phyloP scores from a whole-genome alignment of 495 filamentous ascomycete genomes.

The Penicillium alfredii region DNA sequence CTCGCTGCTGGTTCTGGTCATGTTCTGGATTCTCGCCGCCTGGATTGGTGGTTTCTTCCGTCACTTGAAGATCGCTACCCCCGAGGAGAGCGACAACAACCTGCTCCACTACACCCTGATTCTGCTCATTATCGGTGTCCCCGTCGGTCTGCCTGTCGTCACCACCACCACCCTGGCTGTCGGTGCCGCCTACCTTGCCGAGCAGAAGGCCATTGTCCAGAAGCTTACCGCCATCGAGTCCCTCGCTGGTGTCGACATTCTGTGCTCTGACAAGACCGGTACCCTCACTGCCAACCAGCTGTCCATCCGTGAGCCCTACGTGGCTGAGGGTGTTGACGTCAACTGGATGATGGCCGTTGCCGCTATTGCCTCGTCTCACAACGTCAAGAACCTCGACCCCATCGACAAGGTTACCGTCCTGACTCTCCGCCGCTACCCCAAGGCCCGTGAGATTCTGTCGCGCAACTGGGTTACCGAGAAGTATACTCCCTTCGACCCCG shows the following conservation, averaged over 20 bases:
- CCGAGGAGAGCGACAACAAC: conserved; percentile 45
- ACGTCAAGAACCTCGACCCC: conserved; percentile 69
- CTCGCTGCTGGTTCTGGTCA: conserved; percentile 62
- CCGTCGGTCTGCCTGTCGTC: conserved; percentile 70
- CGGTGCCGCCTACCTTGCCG: conserved; percentile 66
- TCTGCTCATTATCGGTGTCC: conserved; percentile 67
- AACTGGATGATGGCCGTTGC: conserved; percentile 79
- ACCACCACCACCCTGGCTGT: conserved; percentile 71
- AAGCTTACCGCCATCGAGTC: conserved; percentile 73
- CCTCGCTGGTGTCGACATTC: conserved; percentile 68
- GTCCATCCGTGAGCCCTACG: conserved; percentile 68
- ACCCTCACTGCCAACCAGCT: conserved; percentile 73
- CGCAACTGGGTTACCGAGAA: conserved; percentile 69
- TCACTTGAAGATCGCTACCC: conserved; percentile 60
- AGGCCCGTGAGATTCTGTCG: conserved; percentile 62
- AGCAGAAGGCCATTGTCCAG: conserved; percentile 72
- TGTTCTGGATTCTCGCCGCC: conserved; percentile 63
- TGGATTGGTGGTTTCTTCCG: conserved; percentile 77
- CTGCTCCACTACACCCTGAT: conserved; percentile 63
- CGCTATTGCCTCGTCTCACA: conserved; percentile 69
- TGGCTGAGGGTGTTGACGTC: conserved; percentile 67
- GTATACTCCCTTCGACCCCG: conserved; percentile 73
- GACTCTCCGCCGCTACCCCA: conserved; percentile 67
- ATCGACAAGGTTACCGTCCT: conserved; percentile 74
- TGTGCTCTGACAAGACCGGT: conserved; percentile 76